Conservation (phyloP, 805 yeast species). For the Candida insectorum region DNA sequence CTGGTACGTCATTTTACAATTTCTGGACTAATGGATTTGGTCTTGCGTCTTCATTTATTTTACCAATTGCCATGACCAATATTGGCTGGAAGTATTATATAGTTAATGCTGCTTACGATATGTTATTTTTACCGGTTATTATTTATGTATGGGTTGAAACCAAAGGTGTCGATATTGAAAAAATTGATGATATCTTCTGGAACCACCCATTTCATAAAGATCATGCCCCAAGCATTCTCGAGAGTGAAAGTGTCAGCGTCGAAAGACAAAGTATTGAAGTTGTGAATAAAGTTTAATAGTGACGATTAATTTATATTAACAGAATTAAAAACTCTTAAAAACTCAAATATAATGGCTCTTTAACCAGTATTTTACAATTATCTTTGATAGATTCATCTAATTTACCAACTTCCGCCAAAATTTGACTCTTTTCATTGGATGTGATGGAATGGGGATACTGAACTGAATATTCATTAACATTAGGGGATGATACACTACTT, state of each 20-base stretch:
- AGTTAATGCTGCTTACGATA: constrained; percentile 18
- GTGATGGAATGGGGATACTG: constrained; percentile 22
- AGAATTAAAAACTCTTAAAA: too few species aligned
- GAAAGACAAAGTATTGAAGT: neutral
- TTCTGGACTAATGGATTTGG: constrained; percentile 9
- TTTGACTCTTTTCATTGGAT: constrained; percentile 19
- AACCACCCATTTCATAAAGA: constrained; percentile 4
- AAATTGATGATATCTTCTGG: constrained; percentile 10
- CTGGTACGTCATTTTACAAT: constrained; percentile 7
- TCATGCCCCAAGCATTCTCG: neutral
- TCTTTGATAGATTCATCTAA: constrained; percentile 15
- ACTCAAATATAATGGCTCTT: constrained; percentile 21
- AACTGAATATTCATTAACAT: constrained; percentile 4
- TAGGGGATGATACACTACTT: constrained; percentile 5
- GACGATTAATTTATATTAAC: too few species aligned
- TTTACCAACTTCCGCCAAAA: constrained; percentile 17
- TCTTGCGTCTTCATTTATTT: constrained; percentile 10
- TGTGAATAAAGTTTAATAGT: too few species aligned
- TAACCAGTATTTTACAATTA: constrained; percentile 14
- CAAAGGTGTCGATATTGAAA: constrained; percentile 11
- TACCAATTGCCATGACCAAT: constrained; percentile 14
- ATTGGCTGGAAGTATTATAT: constrained; percentile 17
- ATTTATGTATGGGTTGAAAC: constrained; percentile 14
- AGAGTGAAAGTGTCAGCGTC: neutral
- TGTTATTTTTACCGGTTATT: constrained; percentile 11